phyloP scores from a whole-genome alignment of 495 filamentous ascomycete species.

The Xylaria palmicola region DNA sequence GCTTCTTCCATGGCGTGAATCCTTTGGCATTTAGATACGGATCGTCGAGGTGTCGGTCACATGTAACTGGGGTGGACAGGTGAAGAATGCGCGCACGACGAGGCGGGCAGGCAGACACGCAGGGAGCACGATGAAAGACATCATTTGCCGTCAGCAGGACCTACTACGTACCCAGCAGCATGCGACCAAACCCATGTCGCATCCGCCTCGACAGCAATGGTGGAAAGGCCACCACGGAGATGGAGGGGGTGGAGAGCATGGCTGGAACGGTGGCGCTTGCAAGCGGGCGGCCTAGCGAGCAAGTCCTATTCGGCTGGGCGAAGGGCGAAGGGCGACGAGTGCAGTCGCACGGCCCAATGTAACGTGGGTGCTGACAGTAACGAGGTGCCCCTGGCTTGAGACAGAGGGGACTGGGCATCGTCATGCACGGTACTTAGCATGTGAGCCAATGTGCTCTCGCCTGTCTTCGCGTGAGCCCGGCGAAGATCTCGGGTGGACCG shows the following conservation, averaged over 20 bases:
- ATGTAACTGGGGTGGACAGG: constrained; percentile 4
- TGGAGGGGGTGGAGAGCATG: constrained; percentile 13
- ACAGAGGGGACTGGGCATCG: neutral
- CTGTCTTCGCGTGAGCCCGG: constrained; percentile 1
- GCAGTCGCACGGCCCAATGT: constrained; percentile 15
- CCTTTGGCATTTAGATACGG: constrained; percentile 17
- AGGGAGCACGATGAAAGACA: constrained; percentile 3
- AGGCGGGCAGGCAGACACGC: constrained; percentile 12
- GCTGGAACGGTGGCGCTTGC: neutral
- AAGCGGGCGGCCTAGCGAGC: constrained; percentile 3
- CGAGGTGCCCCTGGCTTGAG: constrained; percentile 12
- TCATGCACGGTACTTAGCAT: constrained; percentile 20
- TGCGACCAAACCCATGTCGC: constrained; percentile 9
- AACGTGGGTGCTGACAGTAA: constrained; percentile 17
- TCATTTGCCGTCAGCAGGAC: constrained; percentile 9
- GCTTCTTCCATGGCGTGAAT: constrained; percentile 23
- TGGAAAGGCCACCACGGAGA: constrained; percentile 5
- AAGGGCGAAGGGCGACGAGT: neutral
- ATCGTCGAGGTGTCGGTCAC: constrained; percentile 7
- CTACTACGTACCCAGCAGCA: neutral
- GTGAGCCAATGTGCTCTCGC: neutral
- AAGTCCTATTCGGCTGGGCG: neutral
- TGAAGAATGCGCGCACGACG: constrained; percentile 12
- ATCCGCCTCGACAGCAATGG: constrained; percentile 9
- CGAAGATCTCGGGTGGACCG: constrained; percentile 8